Conservation (phyloP, 345 rosid species). For the Raphanus raphanistrum region DNA sequence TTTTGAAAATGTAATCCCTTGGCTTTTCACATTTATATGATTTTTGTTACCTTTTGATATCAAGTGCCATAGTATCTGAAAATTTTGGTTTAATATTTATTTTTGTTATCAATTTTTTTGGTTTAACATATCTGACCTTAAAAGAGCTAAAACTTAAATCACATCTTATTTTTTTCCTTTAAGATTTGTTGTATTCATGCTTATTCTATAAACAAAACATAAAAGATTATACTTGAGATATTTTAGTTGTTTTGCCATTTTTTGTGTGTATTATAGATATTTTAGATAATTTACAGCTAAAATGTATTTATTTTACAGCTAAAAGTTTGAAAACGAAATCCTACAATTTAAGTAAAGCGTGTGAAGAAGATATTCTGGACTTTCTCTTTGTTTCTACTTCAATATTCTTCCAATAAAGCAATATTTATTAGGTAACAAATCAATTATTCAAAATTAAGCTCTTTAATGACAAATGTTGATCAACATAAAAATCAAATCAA, state of each 20-base stretch:
- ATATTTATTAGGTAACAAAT: not conserved
- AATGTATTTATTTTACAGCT: not conserved
- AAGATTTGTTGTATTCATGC: not conserved
- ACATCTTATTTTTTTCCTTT: not conserved
- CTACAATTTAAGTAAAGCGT: slow-evolving; percentile 18
- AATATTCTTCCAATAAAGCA: slow-evolving; percentile 9
- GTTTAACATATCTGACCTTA: not conserved
- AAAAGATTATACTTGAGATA: not conserved
- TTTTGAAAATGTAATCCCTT: not conserved
- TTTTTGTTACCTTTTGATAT: not conserved
- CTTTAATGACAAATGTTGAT: not conserved
- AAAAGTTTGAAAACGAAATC: slow-evolving; percentile 13
- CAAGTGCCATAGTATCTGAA: not conserved
- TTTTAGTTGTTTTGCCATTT: not conserved
- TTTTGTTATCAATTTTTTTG: no score
- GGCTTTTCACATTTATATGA: not conserved
- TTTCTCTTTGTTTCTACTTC: not conserved
- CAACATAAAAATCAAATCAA: not conserved
- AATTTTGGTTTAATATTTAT: not conserved
- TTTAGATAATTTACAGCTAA: no score
- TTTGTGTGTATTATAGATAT: no score
- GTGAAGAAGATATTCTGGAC: slow-evolving; percentile 1
- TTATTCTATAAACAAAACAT: not conserved
- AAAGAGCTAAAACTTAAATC: not conserved
- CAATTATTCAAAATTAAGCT: not conserved